A percentile compares a stretch with the other conserved stretches of the same genome.
These are phyloP conservation scores for Sphagnum contortum DNA, from an alignment of 225 moss, liverwort and hornwort genomes.

Conservation along the genomic window DNA sequence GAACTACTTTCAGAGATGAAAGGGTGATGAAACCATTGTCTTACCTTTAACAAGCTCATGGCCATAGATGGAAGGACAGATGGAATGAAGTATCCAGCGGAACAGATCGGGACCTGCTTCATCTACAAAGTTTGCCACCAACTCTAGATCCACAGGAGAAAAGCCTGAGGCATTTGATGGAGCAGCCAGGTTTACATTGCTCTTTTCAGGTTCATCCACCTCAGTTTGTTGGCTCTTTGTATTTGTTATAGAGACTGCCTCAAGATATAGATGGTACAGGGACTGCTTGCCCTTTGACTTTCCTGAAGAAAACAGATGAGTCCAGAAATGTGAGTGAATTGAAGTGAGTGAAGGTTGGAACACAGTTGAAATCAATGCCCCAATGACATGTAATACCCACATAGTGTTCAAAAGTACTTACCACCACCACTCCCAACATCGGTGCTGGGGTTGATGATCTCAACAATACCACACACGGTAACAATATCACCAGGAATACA, in stretches of 20 bases:
- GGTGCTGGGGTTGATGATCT: conserved; percentile 69
- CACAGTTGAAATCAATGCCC: too few relatives aligned
- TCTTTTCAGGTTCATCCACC: conserved; percentile 30
- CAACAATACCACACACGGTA: conserved; percentile 87
- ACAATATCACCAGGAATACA: conserved; percentile 92
- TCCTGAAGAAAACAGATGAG: conserved; percentile 28
- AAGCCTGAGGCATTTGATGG: conserved; percentile 44
- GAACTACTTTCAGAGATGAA: too few relatives aligned
- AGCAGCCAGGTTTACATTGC: conserved; percentile 24
- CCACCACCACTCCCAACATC: conserved; percentile 62
- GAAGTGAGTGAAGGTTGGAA: too few relatives aligned
- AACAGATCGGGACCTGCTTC: conserved; percentile 72
- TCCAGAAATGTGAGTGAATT: not conserved
- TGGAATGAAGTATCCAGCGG: conserved; percentile 80
- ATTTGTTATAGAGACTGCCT: conserved; percentile 76
- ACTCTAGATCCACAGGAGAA: conserved; percentile 61
- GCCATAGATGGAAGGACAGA: conserved; percentile 95
- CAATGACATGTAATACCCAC: too few relatives aligned
- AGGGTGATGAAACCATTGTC: not conserved
- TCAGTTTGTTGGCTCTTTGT: conserved; percentile 61
- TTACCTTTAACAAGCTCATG: conserved; percentile 98
- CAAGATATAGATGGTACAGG: conserved; percentile 75
- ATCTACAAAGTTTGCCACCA: conserved; percentile 57
- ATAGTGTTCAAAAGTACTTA: too few relatives aligned
- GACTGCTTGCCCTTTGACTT: conserved; percentile 80